Evolutionary conservation across 805 yeast genomes (phyloP), one percentile per base, ranked within the genome.

Genomic region (Suhomyces emberorum): DNA sequence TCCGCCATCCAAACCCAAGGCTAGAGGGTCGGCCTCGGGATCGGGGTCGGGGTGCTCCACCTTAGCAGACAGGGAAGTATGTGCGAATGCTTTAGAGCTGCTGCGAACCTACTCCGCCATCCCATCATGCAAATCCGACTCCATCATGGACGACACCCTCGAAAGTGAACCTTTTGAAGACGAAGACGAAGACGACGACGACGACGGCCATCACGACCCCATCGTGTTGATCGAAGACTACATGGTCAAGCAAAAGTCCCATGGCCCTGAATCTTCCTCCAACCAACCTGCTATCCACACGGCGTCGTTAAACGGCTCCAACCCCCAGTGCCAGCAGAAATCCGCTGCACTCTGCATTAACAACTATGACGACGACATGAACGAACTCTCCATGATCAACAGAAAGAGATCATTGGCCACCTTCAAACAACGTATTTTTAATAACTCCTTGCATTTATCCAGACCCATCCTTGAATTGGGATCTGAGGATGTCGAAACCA

Each of bases 141-240:
- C 22, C 8, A 35, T 28, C 7, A 38, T 36, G 7, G 47, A 47
- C 11, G 38, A 34, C 7, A 39, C 46, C 25, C 28, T 34, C 14
- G 37, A 27, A 16, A 34, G 19, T 16, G 37, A 34, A 14, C 19
- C 27, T 4, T 34, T 28, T 15, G 34, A 24, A 7, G 39, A 43
- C 19, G 48, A 47, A 11, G 43, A 42, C 10, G 39, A 43, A 17
- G 48, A 47, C 12, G 43, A 42, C 10, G 47, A 45, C 8, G 46
- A 43, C 17, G 46, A 42, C 15, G 59, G 49, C 6, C 62, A 56
- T 15, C 59, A 62, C 24, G 69, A 63, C 31, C 72, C 65, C 7
- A 66, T 63, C 11, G 77, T 77, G 1, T 52, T 78, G 14, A 70
- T 78, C 7, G 84, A 78, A 46, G 84, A 78, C 47, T 78, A 78